A percentile compares a stretch with the other conserved stretches of the same genome.
Evolutionary conservation across 148 eudicot species (phyloP).

Genomic region (Rhododendron vialii): DNA sequence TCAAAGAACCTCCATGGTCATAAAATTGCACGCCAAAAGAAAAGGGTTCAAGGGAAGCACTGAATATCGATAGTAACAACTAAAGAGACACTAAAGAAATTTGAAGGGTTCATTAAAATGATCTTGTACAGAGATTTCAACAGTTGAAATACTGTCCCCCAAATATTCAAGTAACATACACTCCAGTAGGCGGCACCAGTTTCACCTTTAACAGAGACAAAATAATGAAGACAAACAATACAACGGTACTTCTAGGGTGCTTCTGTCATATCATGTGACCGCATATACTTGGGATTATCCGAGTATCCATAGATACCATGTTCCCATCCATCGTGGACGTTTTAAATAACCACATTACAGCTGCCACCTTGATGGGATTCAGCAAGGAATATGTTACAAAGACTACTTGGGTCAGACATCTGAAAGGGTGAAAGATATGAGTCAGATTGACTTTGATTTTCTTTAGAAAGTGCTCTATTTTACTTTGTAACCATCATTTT

Average conservation of each 20-base stretch:
- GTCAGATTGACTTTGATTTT: not conserved
- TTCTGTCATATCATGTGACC: not conserved
- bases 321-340: not conserved
- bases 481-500: not conserved
- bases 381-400: not conserved
- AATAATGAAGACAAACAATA: not conserved
- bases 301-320: not conserved
- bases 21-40: not conserved
- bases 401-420: not conserved
- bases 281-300: not conserved
- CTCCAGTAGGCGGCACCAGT: not conserved
- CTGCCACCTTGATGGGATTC: not conserved
- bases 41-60: not conserved
- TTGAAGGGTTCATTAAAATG: not conserved
- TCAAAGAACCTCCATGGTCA: not conserved
- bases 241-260: not conserved
- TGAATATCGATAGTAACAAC: not conserved
- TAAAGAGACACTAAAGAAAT: not conserved
- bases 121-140: not conserved
- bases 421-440: no score
- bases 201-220: not conserved
- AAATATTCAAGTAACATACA: not conserved
- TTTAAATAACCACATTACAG: not conserved
- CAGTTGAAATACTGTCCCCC: not conserved
- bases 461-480: not conserved